A percentile compares a stretch with the other conserved stretches of the same genome.
Evolutionary conservation across 192 early-diverging fungal genomes (phyloP).

Genomic region (Backusella luteola): DNA sequence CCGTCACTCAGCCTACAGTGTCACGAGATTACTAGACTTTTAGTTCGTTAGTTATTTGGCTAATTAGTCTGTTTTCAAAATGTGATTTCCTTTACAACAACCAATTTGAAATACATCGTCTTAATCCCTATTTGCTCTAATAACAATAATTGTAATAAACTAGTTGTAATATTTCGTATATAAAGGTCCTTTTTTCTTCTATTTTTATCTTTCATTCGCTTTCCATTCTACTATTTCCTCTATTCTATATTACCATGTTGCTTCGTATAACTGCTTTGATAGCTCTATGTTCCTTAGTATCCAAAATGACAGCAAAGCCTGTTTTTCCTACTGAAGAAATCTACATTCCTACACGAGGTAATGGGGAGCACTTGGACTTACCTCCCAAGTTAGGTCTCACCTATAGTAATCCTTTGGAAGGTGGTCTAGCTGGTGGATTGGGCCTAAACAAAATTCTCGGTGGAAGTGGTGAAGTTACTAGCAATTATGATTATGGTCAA

Average conservation of each 20-base stretch:
- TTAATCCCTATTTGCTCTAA: background rate
- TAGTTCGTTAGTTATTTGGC: background rate
- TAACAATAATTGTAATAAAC: background rate
- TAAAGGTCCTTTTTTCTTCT: background rate
- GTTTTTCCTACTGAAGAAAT: background rate
- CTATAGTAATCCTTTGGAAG: background rate
- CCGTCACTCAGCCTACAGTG: background rate
- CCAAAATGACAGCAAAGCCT: background rate
- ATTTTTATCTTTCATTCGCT: background rate
- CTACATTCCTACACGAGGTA: background rate
- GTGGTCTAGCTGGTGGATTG: background rate
- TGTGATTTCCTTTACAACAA: background rate
- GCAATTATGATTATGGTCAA: background rate
- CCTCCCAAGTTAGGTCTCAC: background rate
- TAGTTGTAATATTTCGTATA: background rate
- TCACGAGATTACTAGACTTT: background rate
- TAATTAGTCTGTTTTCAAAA: constrained; percentile 1
- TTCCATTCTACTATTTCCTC: background rate
- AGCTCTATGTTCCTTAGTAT: background rate
- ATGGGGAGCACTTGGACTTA: background rate
- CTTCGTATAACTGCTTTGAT: background rate
- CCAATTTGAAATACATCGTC: constrained; percentile 1
- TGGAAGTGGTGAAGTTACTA: background rate
- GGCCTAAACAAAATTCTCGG: background rate
- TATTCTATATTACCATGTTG: background rate